phyloP scores from a whole-genome alignment of 2,329 filamentous ascomycete genomes.

The Aureobasidium sp. region DNA sequence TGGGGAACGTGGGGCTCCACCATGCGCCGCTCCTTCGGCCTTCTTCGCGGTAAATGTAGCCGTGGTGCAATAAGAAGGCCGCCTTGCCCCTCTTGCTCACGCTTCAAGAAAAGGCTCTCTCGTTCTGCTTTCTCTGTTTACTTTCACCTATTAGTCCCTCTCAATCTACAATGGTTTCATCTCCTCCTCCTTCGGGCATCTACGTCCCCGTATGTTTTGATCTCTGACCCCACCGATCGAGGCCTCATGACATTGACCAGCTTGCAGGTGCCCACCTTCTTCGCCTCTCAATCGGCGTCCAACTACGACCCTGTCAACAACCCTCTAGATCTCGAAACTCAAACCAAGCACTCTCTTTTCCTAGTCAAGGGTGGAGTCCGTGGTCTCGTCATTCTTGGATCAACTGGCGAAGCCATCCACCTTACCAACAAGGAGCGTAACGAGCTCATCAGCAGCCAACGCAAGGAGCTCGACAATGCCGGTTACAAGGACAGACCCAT shows the following conservation, averaged over 20 bases:
- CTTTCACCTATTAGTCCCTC: background rate
- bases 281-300: constrained; percentile 42
- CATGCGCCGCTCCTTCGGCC: background rate
- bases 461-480: constrained; percentile 48
- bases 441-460: constrained; percentile 48
- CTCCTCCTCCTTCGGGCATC: constrained; percentile 46
- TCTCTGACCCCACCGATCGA: background rate
- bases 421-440: constrained; percentile 52
- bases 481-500: constrained; percentile 55
- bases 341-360: constrained; percentile 52
- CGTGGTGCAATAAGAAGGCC: background rate
- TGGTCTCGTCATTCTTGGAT: constrained; percentile 57
- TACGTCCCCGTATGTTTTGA: constrained; percentile 42
- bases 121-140: background rate
- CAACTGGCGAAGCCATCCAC: constrained; percentile 59
- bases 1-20: constrained; percentile 10
- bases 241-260: background rate
- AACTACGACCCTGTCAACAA: constrained; percentile 42
- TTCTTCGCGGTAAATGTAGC: background rate
- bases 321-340: constrained; percentile 51
- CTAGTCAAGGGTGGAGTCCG: constrained; percentile 54
- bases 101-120: background rate
- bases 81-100: background rate
- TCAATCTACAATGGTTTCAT: constrained; percentile 16
- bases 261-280: constrained; percentile 55